Evolutionary conservation across 2,329 filamentous ascomycete genomes (phyloP).

Genomic region (Pyricularia pennisetigena): DNA sequence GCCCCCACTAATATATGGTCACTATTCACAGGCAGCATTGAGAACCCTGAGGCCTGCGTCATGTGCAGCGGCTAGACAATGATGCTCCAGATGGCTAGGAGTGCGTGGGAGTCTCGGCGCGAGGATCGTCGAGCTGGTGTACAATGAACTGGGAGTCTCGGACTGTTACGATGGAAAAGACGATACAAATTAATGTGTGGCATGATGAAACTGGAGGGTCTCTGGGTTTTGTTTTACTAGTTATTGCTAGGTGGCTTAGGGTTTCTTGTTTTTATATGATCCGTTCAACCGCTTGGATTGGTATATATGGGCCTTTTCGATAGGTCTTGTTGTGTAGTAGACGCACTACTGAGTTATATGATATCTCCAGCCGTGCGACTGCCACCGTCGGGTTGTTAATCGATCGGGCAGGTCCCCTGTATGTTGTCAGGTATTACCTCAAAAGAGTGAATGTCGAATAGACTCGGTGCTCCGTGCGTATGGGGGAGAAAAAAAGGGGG

Average conservation of each 20-base stretch:
- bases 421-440: background rate
- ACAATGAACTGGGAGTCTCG: background rate
- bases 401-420: background rate
- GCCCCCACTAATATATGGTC: background rate
- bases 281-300: background rate
- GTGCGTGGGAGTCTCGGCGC: background rate
- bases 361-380: background rate
- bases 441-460: background rate
- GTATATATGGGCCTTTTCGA: background rate
- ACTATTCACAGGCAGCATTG: conserved; percentile 64
- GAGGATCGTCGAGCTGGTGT: background rate
- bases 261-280: background rate
- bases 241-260: background rate
- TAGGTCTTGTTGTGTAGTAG: background rate
- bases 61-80: conserved; percentile 91
- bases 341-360: background rate
- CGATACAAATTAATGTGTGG: background rate
- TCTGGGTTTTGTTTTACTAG: background rate
- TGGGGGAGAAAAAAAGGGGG: too few species aligned
- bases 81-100: background rate
- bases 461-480: too few species aligned
- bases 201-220: background rate
- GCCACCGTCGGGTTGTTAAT: background rate
- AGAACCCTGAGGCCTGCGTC: conserved; percentile 87
- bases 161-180: background rate